phyloP scores from a whole-genome alignment of 2,329 filamentous ascomycete species.

The Hypoxylon sp. region DNA sequence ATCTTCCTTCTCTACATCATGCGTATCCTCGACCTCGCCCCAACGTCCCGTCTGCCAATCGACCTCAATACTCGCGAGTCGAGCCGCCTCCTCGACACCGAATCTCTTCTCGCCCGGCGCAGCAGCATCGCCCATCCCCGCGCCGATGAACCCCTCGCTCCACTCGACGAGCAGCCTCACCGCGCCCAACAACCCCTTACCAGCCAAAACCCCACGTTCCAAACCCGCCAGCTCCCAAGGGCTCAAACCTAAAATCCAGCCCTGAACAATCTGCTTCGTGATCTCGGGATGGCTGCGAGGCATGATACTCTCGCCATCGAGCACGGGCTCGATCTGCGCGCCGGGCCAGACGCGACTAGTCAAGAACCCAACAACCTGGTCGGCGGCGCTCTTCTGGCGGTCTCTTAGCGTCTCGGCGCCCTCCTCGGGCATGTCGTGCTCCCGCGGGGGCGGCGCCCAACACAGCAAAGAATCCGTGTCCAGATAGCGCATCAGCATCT shows the following conservation, averaged over 20 bases:
- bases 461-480: conserved; percentile 93
- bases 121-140: conserved; percentile 50
- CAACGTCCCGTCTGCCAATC: conserved; percentile 89
- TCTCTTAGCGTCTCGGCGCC: conserved; percentile 70
- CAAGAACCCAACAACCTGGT: conserved; percentile 76
- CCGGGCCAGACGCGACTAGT: conserved; percentile 83
- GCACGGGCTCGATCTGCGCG: conserved; percentile 77
- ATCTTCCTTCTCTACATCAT: conserved; percentile 95
- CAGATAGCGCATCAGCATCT: conserved; percentile 81
- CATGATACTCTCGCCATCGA: conserved; percentile 80
- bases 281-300: conserved; percentile 76
- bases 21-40: conserved; percentile 98
- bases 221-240: conserved; percentile 86
- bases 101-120: conserved; percentile 58
- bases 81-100: conserved; percentile 82
- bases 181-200: conserved; percentile 85
- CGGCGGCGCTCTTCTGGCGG: conserved; percentile 74
- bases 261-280: conserved; percentile 78
- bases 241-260: conserved; percentile 77
- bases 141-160: conserved; percentile 74
- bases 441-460: conserved; percentile 72
- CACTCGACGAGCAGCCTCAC: conserved; percentile 84
- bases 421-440: conserved; percentile 50
- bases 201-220: conserved; percentile 83
- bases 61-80: conserved; percentile 82